These are phyloP conservation scores for Pythium pectinolyticum DNA, from an alignment of 352 stramenopile genomes.

Conservation along the genomic window DNA sequence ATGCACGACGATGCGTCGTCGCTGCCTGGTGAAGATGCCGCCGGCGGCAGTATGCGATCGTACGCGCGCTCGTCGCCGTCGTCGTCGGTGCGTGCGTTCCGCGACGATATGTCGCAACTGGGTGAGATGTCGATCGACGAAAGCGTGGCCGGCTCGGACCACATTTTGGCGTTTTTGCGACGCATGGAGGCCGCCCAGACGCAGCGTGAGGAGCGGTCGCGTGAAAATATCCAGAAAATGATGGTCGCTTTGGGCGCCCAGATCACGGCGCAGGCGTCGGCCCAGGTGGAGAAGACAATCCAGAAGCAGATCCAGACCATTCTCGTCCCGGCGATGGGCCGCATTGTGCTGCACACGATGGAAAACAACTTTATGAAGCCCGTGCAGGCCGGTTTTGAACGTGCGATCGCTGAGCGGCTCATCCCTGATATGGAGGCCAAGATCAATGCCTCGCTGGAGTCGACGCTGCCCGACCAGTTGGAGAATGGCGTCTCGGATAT, in stretches of 20 bases:
- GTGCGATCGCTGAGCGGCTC: conserved; percentile 68
- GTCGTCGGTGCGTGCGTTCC: conserved; percentile 76
- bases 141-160: conserved; percentile 50
- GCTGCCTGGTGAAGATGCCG: conserved; percentile 52
- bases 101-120: conserved; percentile 69
- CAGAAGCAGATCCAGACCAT: conserved; percentile 83
- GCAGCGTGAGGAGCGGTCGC: conserved; percentile 68
- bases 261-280: conserved; percentile 54
- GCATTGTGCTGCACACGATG: conserved; percentile 87
- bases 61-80: conserved; percentile 77
- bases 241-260: conserved; percentile 61
- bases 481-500: conserved; percentile 65
- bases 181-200: conserved; percentile 71
- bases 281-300: conserved; percentile 80
- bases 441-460: conserved; percentile 59
- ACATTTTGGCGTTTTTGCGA: conserved; percentile 60
- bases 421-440: conserved; percentile 76
- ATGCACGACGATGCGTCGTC: conserved; percentile 54
- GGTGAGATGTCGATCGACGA: conserved; percentile 77
- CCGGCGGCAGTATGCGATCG: conserved; percentile 52
- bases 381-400: conserved; percentile 76
- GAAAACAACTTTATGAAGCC: conserved; percentile 90
- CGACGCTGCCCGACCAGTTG: conserved; percentile 60
- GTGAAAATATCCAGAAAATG: conserved; percentile 65
- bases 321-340: conserved; percentile 80